Percentiles rank a stretch among this genome's conserved stretches.
phyloP scores from a whole-genome alignment of 805 yeast species.

The Metschnikowia dekortorum region DNA sequence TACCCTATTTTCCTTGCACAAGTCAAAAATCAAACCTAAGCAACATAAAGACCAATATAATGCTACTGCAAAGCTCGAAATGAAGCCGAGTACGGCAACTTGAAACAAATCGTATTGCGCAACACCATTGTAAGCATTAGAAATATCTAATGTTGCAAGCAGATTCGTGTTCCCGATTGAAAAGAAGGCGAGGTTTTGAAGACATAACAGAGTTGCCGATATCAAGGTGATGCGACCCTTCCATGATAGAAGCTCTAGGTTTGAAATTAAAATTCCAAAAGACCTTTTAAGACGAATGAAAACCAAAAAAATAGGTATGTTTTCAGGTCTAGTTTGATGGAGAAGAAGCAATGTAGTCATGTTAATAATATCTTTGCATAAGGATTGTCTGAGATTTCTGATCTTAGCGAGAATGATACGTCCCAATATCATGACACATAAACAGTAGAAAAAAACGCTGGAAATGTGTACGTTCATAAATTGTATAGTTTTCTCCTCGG shows the following conservation, averaged over 20 bases:
- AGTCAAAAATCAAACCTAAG: conserved; percentile 21
- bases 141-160: conserved; percentile 81
- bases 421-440: conserved; percentile 22
- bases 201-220: conserved; percentile 40
- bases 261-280: conserved; percentile 9
- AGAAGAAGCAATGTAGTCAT: conserved; percentile 42
- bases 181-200: conserved; percentile 78
- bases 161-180: conserved; percentile 90
- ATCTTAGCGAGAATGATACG: conserved; percentile 27
- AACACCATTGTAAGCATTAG: conserved; percentile 91
- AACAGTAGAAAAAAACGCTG: conserved; percentile 17
- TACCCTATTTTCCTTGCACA: neutral
- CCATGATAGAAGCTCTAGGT: conserved; percentile 15
- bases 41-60: conserved; percentile 69
- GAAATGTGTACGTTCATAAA: conserved; percentile 24
- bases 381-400: conserved; percentile 21
- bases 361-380: conserved; percentile 31
- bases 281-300: conserved; percentile 28
- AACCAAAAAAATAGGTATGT: conserved; percentile 51
- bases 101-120: conserved; percentile 59
- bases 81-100: conserved; percentile 75
- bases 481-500: conserved; percentile 19
- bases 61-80: conserved; percentile 83
- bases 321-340: conserved; percentile 50
- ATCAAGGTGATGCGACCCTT: conserved; percentile 16